phyloP scores from a whole-genome alignment of 768 basidiomycete species.

The Erythrobasidium yunnanense region DNA sequence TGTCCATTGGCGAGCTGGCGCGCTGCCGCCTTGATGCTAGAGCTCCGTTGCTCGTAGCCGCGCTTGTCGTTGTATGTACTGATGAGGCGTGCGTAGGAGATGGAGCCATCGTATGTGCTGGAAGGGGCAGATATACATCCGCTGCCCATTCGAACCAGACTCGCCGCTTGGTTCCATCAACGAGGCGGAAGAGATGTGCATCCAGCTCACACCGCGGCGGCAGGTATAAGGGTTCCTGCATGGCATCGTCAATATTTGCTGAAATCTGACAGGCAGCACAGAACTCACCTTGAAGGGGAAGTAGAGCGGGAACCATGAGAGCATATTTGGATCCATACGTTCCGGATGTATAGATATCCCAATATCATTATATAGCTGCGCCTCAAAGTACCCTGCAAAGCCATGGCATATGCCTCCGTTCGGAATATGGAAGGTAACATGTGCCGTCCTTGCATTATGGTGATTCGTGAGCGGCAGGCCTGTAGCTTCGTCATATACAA shows the following conservation, averaged over 20 bases:
- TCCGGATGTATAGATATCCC: conserved; percentile 74
- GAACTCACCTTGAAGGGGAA: conserved; percentile 77
- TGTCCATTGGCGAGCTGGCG: background rate
- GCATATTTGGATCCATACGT: conserved; percentile 78
- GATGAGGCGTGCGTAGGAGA: conserved; percentile 37
- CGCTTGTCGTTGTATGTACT: conserved; percentile 32
- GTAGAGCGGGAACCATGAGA: conserved; percentile 97
- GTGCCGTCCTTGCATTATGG: conserved; percentile 82
- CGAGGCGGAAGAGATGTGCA: conserved; percentile 87
- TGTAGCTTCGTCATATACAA: conserved; percentile 52
- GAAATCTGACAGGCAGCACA: conserved; percentile 16
- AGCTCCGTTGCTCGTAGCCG: conserved; percentile 3
- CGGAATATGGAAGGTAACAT: conserved; percentile 79
- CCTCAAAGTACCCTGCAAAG: conserved; percentile 93
- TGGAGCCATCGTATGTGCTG: conserved; percentile 39
- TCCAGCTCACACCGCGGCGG: conserved; percentile 85
- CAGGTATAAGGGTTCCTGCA: conserved; percentile 80
- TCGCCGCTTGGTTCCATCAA: conserved; percentile 57
- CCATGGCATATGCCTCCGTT: conserved; percentile 89
- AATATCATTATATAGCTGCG: conserved; percentile 75
- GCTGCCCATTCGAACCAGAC: conserved; percentile 99
- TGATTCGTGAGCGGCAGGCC: conserved; percentile 78
- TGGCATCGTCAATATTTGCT: background rate
- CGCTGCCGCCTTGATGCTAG: background rate
- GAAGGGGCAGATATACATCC: conserved; percentile 71